Base-by-base conservation (phyloP, 306 rosid genomes). In the Quercus cerris region DNA sequence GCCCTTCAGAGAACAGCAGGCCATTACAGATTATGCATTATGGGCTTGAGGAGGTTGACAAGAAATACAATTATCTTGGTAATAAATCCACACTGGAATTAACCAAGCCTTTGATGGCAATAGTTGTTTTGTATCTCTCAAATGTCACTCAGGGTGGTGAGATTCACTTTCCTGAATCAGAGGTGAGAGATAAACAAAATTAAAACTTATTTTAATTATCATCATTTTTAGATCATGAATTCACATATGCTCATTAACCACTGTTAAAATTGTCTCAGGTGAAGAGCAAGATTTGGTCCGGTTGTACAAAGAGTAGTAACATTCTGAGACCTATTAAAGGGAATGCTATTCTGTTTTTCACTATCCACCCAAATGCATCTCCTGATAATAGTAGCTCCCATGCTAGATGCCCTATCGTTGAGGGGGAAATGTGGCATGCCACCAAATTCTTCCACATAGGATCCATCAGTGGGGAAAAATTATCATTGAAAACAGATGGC, bases 371-470 rank as follows among this genome's bases (percentile, higher is more conserved):
- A 7, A 86, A 83, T 70, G 59, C 94, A 59, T 82, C 90, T 59
- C 91, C 84, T 3, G 97, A 94, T 84, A 75, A 75, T 73, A 88
- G 84, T 72, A 91, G 97, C 78, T 62, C 80, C 54, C 97, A 92
- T 77, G 74, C 82, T 22, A 85, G 97, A 83, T 92, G 97, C 76
- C 97, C 98, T 28, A 77, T 94, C 30, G 89, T 85, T 73, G 78
- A 92, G 83, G 91, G 91, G 30, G 85, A 89, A 67, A 84, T 92
- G 90, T 88, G 98, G 98, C 77, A 78, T 75, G 97, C 93, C 31
- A 74, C 78, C 56, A 94, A 91, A 77, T 85, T 81, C 84, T 81
- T 94, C 80, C 84, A 88, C 68, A 46, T 85, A 62, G 90, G 66
- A 88, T 41, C 92, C 56, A 27, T 81, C 25, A 56, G 74, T 3